Evolutionary conservation across 163 green algal genomes (phyloP).

Genomic region (Volvox carteri): DNA sequence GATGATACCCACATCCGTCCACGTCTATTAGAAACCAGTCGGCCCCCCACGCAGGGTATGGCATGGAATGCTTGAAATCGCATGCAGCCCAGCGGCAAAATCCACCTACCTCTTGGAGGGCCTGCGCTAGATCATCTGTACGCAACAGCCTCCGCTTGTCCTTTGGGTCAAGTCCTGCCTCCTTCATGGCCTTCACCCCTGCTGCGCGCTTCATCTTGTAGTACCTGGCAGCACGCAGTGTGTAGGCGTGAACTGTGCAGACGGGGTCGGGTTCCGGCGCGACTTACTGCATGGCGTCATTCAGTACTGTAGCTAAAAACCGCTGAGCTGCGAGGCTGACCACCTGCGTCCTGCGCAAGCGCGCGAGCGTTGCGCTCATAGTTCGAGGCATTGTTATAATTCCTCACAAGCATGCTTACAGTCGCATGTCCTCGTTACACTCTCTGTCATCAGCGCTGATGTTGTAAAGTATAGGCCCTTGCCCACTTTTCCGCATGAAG

Average conservation of each 20-base stretch:
- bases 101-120: constrained; percentile 55
- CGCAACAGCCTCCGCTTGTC: constrained; percentile 51
- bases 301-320: constrained; percentile 58
- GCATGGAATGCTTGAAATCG: not conserved
- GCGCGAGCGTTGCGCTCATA: not conserved
- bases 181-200: constrained; percentile 56
- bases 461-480: constrained; percentile 41
- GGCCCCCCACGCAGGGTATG: not conserved
- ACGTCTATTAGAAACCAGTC: not conserved
- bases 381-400: no score
- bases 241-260: not conserved
- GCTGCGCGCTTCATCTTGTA: constrained; percentile 37
- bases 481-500: constrained; percentile 54
- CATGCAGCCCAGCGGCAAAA: not conserved
- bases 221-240: constrained; percentile 1
- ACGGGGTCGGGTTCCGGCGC: not conserved
- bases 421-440: constrained; percentile 58
- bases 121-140: constrained; percentile 57
- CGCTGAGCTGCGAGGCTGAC: constrained; percentile 57
- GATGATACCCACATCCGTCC: not conserved
- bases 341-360: constrained; percentile 50
- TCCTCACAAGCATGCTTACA: constrained; percentile 44
- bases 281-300: constrained; percentile 65
- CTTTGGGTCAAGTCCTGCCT: constrained; percentile 50
- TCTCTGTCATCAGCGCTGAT: constrained; percentile 41